Conservation (phyloP, 345 rosid genomes). For the Citrus australasica region DNA sequence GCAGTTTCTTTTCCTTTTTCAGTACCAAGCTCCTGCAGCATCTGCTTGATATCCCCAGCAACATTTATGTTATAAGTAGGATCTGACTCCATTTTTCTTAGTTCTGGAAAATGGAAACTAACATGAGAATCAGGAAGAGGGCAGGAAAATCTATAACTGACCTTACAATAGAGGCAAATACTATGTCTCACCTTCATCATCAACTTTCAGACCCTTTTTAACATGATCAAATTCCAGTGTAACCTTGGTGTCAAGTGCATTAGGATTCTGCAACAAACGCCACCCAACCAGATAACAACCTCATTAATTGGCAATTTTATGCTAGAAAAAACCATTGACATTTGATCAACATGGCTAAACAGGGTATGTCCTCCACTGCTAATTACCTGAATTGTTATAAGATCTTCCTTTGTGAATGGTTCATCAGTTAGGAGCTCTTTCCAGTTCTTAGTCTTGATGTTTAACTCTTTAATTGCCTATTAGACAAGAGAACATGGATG, state of each 20-base stretch:
- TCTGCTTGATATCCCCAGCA: constrained; percentile 80
- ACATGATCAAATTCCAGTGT: constrained; percentile 90
- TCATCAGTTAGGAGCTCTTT: constrained; percentile 88
- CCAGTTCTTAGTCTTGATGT: constrained; percentile 92
- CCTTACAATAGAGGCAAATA: constrained; percentile 1
- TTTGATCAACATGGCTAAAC: constrained; percentile 11
- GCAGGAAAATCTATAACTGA: constrained; percentile 1
- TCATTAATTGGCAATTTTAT: not conserved
- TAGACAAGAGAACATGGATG: constrained; percentile 4
- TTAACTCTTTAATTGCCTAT: constrained; percentile 87
- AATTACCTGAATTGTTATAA: constrained; percentile 77
- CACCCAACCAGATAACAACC: not conserved
- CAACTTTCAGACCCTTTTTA: constrained; percentile 65
- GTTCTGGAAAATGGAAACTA: constrained; percentile 36
- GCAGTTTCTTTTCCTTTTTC: constrained; percentile 85
- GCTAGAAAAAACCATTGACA: not conserved
- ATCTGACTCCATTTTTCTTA: constrained; percentile 64
- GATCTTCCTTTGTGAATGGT: constrained; percentile 73
- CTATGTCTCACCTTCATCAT: constrained; percentile 68
- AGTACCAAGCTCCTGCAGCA: constrained; percentile 89
- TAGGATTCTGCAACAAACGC: constrained; percentile 64
- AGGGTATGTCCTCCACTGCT: not conserved
- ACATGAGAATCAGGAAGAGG: constrained; percentile 6
- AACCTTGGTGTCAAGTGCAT: constrained; percentile 57
- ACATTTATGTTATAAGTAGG: constrained; percentile 73